A percentile compares a stretch with the other conserved stretches of the same genome.
phyloP scores from a whole-genome alignment of 805 yeast genomes.

The Isabelozyma pseudorhagii region DNA sequence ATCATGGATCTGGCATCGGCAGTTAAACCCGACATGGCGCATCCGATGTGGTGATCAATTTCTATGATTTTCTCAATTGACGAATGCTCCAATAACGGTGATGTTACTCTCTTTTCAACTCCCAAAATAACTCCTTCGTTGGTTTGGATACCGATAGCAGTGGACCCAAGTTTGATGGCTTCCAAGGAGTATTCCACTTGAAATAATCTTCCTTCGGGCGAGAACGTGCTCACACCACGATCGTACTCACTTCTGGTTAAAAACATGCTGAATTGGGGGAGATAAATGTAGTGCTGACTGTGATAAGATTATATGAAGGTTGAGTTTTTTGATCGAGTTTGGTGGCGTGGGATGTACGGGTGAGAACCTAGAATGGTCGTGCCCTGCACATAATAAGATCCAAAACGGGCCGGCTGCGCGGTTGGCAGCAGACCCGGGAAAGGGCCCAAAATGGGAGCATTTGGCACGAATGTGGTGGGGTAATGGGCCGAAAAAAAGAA shows the following conservation, averaged over 20 bases:
- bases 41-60: conserved; percentile 89
- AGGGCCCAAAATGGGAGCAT: too few relatives aligned
- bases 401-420: too few relatives aligned
- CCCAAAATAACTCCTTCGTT: conserved; percentile 95
- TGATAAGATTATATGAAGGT: background rate
- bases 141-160: conserved; percentile 96
- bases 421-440: too few relatives aligned
- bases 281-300: background rate
- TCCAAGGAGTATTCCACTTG: conserved; percentile 97
- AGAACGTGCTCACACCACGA: conserved; percentile 97
- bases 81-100: conserved; percentile 83
- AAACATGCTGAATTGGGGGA: conserved; percentile 55
- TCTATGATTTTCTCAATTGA: conserved; percentile 96
- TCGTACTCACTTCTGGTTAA: conserved; percentile 99
- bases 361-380: too few relatives aligned
- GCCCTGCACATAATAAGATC: too few relatives aligned
- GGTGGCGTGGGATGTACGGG: background rate
- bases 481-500: too few relatives aligned
- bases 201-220: conserved; percentile 97
- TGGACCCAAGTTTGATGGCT: conserved; percentile 95
- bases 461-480: too few relatives aligned
- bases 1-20: conserved; percentile 99
- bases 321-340: background rate
- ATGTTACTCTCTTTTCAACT: conserved; percentile 95
- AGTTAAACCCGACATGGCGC: conserved; percentile 98